Evolutionary conservation across 2,329 filamentous ascomycete species (phyloP).

Genomic region (Talaromyces funiculosus): DNA sequence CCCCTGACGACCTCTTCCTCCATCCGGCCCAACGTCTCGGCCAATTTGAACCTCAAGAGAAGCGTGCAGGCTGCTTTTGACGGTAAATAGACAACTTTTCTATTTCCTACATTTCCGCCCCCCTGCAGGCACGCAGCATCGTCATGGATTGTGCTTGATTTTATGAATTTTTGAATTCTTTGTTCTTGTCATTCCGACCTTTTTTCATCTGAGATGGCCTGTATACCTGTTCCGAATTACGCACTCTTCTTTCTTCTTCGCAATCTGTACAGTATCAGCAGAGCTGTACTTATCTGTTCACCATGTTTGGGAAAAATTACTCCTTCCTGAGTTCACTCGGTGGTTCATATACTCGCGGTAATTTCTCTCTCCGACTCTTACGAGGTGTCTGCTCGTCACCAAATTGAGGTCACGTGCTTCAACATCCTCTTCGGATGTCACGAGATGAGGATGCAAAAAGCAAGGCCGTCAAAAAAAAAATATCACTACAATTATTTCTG

Average conservation of each 20-base stretch:
- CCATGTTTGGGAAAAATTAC: slow-evolving; percentile 38
- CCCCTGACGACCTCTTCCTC: slow-evolving; percentile 30
- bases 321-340: slow-evolving; percentile 32
- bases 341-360: slow-evolving; percentile 39
- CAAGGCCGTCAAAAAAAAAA: neutral
- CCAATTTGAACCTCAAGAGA: slow-evolving; percentile 36
- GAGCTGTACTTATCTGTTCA: slow-evolving; percentile 15
- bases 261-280: neutral
- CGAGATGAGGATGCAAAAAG: neutral
- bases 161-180: neutral
- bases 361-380: slow-evolving; percentile 23
- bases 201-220: slow-evolving; percentile 10
- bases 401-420: slow-evolving; percentile 4
- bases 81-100: slow-evolving; percentile 33
- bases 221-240: slow-evolving; percentile 6
- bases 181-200: slow-evolving; percentile 6
- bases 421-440: neutral
- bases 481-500: neutral
- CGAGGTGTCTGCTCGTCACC: neutral
- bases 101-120: neutral
- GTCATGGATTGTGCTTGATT: slow-evolving; percentile 7
- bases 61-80: slow-evolving; percentile 41
- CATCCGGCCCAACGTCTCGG: slow-evolving; percentile 28
- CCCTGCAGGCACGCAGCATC: neutral
- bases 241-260: slow-evolving; percentile 4